These are phyloP conservation scores for Calcarisporium arbuscula DNA, from an alignment of 2,329 filamentous ascomycete genomes.

Conservation along the genomic window DNA sequence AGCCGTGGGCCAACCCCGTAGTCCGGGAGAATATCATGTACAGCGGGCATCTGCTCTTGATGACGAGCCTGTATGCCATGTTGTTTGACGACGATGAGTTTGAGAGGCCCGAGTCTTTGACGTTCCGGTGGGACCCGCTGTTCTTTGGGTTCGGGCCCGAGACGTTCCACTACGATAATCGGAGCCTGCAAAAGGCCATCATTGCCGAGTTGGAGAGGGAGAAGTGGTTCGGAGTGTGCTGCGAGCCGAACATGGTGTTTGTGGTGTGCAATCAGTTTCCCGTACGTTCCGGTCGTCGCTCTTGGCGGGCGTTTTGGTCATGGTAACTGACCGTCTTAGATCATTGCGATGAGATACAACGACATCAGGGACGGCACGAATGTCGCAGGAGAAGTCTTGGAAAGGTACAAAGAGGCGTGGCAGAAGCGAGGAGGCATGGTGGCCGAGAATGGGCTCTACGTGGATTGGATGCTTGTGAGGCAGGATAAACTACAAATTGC, in stretches of 20 bases:
- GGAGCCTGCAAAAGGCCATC: slow-evolving; percentile 24
- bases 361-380: slow-evolving; percentile 19
- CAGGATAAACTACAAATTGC: slow-evolving; percentile 2
- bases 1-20: slow-evolving; percentile 35
- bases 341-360: slow-evolving; percentile 9
- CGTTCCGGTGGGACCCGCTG: slow-evolving; percentile 32
- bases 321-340: slow-evolving; percentile 20
- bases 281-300: slow-evolving; percentile 17
- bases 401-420: slow-evolving; percentile 30
- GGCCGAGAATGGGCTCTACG: slow-evolving; percentile 17
- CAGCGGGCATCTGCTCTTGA: slow-evolving; percentile 31
- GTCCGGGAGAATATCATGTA: slow-evolving; percentile 36
- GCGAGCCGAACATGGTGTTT: slow-evolving; percentile 34
- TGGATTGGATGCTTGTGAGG: slow-evolving; percentile 11
- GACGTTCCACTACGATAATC: slow-evolving; percentile 24
- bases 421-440: slow-evolving; percentile 23
- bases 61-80: slow-evolving; percentile 33
- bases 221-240: slow-evolving; percentile 33
- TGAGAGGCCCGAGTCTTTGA: slow-evolving; percentile 23
- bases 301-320: no score
- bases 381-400: slow-evolving; percentile 21
- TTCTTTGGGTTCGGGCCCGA: slow-evolving; percentile 31
- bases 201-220: slow-evolving; percentile 31
- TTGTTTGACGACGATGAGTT: slow-evolving; percentile 34
- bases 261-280: slow-evolving; percentile 38